Evolutionary conservation across 352 stramenopile species (phyloP).

Genomic region (Pythium monospermum): DNA sequence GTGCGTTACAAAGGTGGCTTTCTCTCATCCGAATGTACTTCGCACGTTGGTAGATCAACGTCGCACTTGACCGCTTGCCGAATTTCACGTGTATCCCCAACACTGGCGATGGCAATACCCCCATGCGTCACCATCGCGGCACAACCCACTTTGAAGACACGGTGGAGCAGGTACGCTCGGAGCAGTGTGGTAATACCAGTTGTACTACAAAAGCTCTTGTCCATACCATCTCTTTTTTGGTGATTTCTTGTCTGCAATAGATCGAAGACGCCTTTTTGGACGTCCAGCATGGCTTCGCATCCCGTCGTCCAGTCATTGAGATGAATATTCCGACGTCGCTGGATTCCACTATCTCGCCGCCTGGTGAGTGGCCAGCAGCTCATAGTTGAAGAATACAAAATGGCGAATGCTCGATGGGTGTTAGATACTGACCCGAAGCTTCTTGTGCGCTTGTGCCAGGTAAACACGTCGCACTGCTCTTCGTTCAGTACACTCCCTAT

Average conservation of each 20-base stretch:
- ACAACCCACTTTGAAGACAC: conserved; percentile 89
- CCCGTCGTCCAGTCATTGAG: conserved; percentile 82
- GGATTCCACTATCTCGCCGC: conserved; percentile 68
- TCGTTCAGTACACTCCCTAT: conserved; percentile 91
- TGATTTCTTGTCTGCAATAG: conserved; percentile 15
- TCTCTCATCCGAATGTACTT: not conserved
- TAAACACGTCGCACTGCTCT: conserved; percentile 87
- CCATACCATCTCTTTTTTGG: not conserved
- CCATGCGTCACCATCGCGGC: conserved; percentile 78
- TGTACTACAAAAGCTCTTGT: too few species aligned
- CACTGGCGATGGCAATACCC: conserved; percentile 37
- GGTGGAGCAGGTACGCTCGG: conserved; percentile 57
- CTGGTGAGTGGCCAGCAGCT: too few species aligned
- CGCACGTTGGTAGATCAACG: conserved; percentile 70
- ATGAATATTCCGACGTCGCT: conserved; percentile 90
- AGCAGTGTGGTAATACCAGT: too few species aligned
- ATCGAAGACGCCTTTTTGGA: conserved; percentile 89
- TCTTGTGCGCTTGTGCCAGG: conserved; percentile 39
- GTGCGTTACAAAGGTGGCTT: not conserved
- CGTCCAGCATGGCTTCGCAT: conserved; percentile 58
- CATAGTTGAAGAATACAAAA: too few species aligned
- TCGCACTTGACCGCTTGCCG: conserved; percentile 74
- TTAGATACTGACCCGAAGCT: too few species aligned
- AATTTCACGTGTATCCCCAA: conserved; percentile 84
- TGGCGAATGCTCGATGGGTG: too few species aligned